Evolutionary conservation across 768 basidiomycete species (phyloP).

Genomic region (Auriscalpium orientale): DNA sequence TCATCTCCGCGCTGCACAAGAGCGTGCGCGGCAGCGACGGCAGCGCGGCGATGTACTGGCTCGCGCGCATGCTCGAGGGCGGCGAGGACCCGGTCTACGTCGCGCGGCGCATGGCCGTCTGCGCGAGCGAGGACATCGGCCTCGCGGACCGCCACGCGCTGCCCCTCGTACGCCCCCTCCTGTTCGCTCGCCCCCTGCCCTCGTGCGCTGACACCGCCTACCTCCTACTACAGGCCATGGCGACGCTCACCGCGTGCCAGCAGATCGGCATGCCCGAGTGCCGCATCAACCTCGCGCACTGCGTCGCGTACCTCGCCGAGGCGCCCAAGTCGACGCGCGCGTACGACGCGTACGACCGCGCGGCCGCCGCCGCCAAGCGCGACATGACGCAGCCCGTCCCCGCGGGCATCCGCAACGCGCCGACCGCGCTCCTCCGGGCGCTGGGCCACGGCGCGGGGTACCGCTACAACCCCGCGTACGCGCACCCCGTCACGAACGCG

Average conservation of each 20-base stretch:
- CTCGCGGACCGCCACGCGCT: conserved; percentile 73
- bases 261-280: conserved; percentile 78
- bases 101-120: conserved; percentile 65
- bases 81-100: conserved; percentile 80
- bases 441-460: conserved; percentile 45
- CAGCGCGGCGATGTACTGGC: conserved; percentile 80
- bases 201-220: conserved; percentile 9
- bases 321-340: conserved; percentile 75
- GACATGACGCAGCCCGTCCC: conserved; percentile 57
- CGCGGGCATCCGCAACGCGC: conserved; percentile 68
- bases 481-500: conserved; percentile 47
- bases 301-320: conserved; percentile 73
- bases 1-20: conserved; percentile 83
- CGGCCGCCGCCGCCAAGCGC: conserved; percentile 51
- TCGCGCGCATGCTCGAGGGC: conserved; percentile 73
- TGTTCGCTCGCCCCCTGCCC: not conserved
- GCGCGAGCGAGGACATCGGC: conserved; percentile 83
- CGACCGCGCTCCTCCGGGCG: conserved; percentile 50
- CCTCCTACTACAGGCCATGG: conserved; percentile 42
- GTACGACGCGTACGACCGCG: conserved; percentile 70
- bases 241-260: conserved; percentile 58
- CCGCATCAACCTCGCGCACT: conserved; percentile 70
- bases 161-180: conserved; percentile 47
- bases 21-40: conserved; percentile 71
- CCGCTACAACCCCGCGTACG: conserved; percentile 40